Conservation (phyloP, 352 stramenopile genomes). For the Pythium aristosporum region DNA sequence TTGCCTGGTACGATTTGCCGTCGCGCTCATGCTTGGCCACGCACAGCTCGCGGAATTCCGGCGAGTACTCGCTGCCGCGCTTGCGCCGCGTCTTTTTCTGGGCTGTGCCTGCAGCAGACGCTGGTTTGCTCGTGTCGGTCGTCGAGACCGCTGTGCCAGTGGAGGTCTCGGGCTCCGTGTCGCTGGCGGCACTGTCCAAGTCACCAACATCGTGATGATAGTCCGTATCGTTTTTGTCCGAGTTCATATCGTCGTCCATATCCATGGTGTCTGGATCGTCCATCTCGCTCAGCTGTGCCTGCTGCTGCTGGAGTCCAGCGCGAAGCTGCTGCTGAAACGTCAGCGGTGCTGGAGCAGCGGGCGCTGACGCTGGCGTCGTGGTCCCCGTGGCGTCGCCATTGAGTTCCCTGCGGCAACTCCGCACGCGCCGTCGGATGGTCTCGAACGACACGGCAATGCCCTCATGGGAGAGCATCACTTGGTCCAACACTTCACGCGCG, state of each 20-base stretch:
- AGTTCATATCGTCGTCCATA: conserved; percentile 7
- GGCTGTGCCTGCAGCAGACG: background rate
- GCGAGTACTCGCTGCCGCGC: conserved; percentile 58
- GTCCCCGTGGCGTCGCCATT: background rate
- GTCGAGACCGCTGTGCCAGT: background rate
- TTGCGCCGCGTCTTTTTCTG: conserved; percentile 22
- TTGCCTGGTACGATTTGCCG: conserved; percentile 53
- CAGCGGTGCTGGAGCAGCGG: background rate
- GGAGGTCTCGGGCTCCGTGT: conserved; percentile 13
- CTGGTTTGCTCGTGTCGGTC: background rate
- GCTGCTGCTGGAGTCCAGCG: conserved; percentile 6
- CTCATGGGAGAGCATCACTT: conserved; percentile 21
- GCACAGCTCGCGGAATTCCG: conserved; percentile 50
- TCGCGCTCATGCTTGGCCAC: conserved; percentile 53
- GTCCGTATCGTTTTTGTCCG: background rate
- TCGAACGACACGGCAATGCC: conserved; percentile 37
- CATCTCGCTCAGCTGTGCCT: conserved; percentile 1
- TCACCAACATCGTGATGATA: background rate
- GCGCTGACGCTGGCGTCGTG: background rate
- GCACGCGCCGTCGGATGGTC: conserved; percentile 40
- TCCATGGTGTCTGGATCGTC: conserved; percentile 6
- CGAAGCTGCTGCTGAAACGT: conserved; percentile 1
- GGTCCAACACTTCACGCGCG: conserved; percentile 31
- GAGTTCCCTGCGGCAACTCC: conserved; percentile 29
- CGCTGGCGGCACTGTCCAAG: background rate